These are phyloP conservation scores for Pseudisothecium myosuroides DNA, from an alignment of 225 moss, liverwort and hornwort genomes.

Conservation along the genomic window DNA sequence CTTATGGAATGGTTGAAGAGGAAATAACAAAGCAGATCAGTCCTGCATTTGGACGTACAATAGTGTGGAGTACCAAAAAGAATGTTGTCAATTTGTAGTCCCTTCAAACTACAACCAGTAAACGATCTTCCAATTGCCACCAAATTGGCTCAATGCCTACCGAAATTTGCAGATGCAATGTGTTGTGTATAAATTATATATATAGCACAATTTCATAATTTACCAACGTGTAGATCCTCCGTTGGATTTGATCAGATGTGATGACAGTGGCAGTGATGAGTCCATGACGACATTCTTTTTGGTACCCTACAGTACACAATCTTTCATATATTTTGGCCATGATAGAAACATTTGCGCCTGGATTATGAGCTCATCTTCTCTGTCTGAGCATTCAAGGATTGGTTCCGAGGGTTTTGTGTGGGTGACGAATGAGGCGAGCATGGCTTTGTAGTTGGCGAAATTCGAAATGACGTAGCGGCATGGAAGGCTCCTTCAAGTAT, in stretches of 20 bases:
- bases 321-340: background rate
- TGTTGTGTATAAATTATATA: too few relatives aligned
- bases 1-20: background rate
- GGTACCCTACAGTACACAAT: background rate
- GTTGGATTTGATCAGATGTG: too few relatives aligned
- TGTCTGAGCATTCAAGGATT: background rate
- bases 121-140: too few relatives aligned
- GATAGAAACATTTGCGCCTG: background rate
- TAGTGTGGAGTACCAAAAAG: too few relatives aligned
- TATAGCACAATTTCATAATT: too few relatives aligned
- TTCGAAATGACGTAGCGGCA: background rate
- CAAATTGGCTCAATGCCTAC: too few relatives aligned
- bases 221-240: too few relatives aligned
- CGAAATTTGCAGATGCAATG: too few relatives aligned
- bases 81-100: too few relatives aligned
- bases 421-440: background rate
- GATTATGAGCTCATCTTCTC: background rate
- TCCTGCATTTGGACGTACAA: background rate
- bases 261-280: too few relatives aligned
- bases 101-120: too few relatives aligned
- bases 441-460: background rate
- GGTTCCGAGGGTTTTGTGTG: background rate
- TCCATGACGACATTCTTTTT: too few relatives aligned
- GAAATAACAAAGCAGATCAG: background rate
- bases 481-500: background rate